Percentiles rank a stretch among this genome's conserved stretches.
These are phyloP conservation scores for Clonostachys solani DNA, from an alignment of 2,329 filamentous ascomycete species.

Conservation along the genomic window DNA sequence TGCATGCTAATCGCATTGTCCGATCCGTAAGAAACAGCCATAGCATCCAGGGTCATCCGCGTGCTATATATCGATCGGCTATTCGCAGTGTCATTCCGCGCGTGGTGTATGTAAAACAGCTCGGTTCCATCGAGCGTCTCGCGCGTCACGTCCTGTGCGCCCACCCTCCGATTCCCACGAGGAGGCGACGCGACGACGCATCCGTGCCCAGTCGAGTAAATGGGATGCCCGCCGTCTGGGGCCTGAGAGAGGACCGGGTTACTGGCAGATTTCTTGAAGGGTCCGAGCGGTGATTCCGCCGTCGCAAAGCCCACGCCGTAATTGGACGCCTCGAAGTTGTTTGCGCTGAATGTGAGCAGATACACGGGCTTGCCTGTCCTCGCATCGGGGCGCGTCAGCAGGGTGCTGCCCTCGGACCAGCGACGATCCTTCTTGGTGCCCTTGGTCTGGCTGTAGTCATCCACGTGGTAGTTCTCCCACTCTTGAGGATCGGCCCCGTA, in stretches of 20 bases:
- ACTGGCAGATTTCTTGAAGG: slow-evolving; percentile 20
- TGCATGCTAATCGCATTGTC: slow-evolving; percentile 20
- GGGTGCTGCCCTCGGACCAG: slow-evolving; percentile 28
- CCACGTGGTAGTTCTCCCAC: slow-evolving; percentile 27
- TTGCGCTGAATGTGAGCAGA: slow-evolving; percentile 21
- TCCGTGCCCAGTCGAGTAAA: slow-evolving; percentile 26
- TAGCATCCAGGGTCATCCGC: slow-evolving; percentile 17
- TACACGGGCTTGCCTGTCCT: slow-evolving; percentile 18
- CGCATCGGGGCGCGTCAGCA: slow-evolving; percentile 13
- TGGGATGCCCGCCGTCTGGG: slow-evolving; percentile 16
- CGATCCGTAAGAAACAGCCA: slow-evolving; percentile 14
- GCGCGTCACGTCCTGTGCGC: slow-evolving; percentile 23
- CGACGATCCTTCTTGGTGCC: slow-evolving; percentile 26
- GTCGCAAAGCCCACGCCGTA: slow-evolving; percentile 28
- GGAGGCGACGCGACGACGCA: slow-evolving; percentile 25
- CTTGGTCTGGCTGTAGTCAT: slow-evolving; percentile 24
- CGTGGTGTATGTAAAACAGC: slow-evolving; percentile 27
- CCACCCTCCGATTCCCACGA: slow-evolving; percentile 7
- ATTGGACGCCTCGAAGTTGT: slow-evolving; percentile 28
- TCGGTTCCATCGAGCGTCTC: slow-evolving; percentile 18
- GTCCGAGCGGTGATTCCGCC: slow-evolving; percentile 20
- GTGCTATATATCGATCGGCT: slow-evolving; percentile 23
- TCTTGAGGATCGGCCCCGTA: slow-evolving; percentile 24
- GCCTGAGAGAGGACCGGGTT: slow-evolving; percentile 24
- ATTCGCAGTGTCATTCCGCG: slow-evolving; percentile 17